Evolutionary conservation across 257 asterid genomes (phyloP), one percentile per base, ranked within the genome.

Genomic region (Ocimum tenuiflorum): DNA sequence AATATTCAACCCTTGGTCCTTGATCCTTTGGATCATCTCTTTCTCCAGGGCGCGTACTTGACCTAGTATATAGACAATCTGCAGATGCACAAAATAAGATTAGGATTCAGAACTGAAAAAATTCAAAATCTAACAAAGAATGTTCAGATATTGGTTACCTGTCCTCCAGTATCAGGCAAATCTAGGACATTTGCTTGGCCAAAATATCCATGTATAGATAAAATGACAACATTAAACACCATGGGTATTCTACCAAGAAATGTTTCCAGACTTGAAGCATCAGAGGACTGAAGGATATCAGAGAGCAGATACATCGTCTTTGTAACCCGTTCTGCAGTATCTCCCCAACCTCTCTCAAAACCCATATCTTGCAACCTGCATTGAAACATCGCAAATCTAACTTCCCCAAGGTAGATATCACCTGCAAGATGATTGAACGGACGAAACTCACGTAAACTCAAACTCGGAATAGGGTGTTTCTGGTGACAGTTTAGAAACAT

Each of bases 281-380:
- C 99, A 8, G 99, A 97, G 60, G 99, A 96, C 62, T 94, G 97
- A 63, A 94, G 95, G 54, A 90, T 81, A 76, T 94, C 99, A 0
- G 95, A 88, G 50, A 94, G 96, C 53, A 88, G 96, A 68, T 75
- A 92, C 95, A 94, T 88, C 86, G 82, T 85, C 65, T 88, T 91
- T 76, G 82, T 35, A 69, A 84, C 91, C 70, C 78, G 75, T 53
- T 22, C 84, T 46, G 96, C 95, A 14, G 90, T 88, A 74, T 88
- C 96, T 49, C 99, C 99, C 99, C 97, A 94, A 47, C 99, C 99
- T 71, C 94, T 85, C 88, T 94, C 99, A 69, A 94, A 94, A 10
- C 99, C 99, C 89, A 94, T 54, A 64, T 83, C 99, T 76, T 94
- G 99, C 80, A 94, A 81, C 50, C 98, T 92, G 89, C 65, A 75